These are phyloP conservation scores for Citrullus colocynthis DNA, from an alignment of 306 rosid species.

Conservation along the genomic window DNA sequence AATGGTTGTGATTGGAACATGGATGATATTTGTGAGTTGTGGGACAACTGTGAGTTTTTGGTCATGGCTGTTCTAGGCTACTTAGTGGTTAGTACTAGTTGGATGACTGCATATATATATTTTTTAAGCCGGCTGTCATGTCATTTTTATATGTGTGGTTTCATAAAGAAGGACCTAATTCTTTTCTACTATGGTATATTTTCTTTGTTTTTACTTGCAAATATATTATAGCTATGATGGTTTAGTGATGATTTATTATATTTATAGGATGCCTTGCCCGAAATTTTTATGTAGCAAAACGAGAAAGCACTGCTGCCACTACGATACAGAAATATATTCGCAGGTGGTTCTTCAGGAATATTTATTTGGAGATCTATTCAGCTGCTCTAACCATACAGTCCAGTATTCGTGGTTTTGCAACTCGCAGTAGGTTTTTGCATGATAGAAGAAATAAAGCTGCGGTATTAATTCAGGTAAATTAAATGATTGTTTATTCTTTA, in stretches of 20 bases:
- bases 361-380: slow-evolving; percentile 38
- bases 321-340: slow-evolving; percentile 52
- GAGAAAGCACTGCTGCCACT: slow-evolving; percentile 58
- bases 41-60: background rate
- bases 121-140: background rate
- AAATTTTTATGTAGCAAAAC: slow-evolving; percentile 44
- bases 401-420: slow-evolving; percentile 48
- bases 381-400: slow-evolving; percentile 57
- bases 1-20: background rate
- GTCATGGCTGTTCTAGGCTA: background rate
- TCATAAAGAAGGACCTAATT: background rate
- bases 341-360: slow-evolving; percentile 36
- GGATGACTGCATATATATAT: background rate
- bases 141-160: background rate
- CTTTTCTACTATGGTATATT: background rate
- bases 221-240: background rate
- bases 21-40: background rate
- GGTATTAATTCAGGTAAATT: slow-evolving; percentile 60
- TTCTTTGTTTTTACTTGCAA: background rate
- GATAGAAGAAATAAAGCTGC: slow-evolving; percentile 71
- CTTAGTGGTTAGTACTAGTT: background rate
- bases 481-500: background rate
- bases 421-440: slow-evolving; percentile 46
- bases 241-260: background rate
- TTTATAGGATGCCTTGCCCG: slow-evolving; percentile 60